Evolutionary conservation across 306 rosid genomes (phyloP).

Genomic region (Astragalus glycyphyllos): DNA sequence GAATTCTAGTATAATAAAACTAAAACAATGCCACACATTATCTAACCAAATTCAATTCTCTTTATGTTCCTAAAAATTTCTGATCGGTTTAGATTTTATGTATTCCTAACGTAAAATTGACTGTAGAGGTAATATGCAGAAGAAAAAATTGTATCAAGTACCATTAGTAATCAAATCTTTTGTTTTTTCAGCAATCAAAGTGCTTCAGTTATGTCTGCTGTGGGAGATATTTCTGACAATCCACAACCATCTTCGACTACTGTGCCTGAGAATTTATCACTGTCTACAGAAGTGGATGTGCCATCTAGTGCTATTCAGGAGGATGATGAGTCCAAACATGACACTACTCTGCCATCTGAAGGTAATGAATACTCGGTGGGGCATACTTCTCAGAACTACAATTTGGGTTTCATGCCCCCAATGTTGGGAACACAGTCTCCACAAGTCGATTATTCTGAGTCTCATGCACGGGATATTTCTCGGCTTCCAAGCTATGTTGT

Average conservation of each 20-base stretch:
- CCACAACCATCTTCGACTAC: slow-evolving; percentile 58
- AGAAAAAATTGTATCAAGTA: slow-evolving; percentile 9
- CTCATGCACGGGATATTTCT: slow-evolving; percentile 78
- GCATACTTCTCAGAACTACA: slow-evolving; percentile 65
- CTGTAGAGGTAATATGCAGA: neutral
- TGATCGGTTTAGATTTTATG: neutral
- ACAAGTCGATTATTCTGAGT: slow-evolving; percentile 73
- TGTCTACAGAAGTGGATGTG: slow-evolving; percentile 69
- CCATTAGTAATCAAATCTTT: slow-evolving; percentile 1
- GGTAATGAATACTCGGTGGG: slow-evolving; percentile 69
- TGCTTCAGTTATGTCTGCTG: slow-evolving; percentile 56
- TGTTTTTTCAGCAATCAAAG: slow-evolving; percentile 59
- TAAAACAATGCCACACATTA: neutral
- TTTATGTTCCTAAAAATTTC: neutral
- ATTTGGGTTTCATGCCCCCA: slow-evolving; percentile 77
- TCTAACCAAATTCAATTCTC: slow-evolving; percentile 6
- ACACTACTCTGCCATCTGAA: slow-evolving; percentile 68
- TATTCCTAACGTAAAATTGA: neutral
- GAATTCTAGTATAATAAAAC: neutral
- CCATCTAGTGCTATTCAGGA: slow-evolving; percentile 69
- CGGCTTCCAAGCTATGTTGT: slow-evolving; percentile 80
- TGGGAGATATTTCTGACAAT: slow-evolving; percentile 67
- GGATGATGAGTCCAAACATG: slow-evolving; percentile 72
- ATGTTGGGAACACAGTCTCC: slow-evolving; percentile 77
- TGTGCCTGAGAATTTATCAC: slow-evolving; percentile 59